Evolutionary conservation across 805 yeast genomes (phyloP).

Genomic region (Priceomyces carsonii): DNA sequence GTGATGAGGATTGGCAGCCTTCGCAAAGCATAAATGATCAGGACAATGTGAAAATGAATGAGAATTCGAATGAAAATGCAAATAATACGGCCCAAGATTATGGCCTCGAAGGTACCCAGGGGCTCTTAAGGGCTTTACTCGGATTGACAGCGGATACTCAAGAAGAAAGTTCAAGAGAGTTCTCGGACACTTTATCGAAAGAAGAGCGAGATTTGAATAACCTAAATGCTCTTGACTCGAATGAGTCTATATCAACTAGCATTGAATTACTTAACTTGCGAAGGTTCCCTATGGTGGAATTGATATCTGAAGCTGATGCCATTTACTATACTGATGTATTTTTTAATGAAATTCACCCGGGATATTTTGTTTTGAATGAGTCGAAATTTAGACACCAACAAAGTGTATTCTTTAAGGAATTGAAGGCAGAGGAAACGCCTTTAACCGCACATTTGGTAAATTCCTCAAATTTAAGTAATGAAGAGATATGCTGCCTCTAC

Average conservation of each 20-base stretch:
- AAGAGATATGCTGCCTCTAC: constrained; percentile 42
- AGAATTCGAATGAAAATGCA: neutral
- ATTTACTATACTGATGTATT: constrained; percentile 37
- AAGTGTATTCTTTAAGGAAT: constrained; percentile 3
- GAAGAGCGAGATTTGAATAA: too few species aligned
- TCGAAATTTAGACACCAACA: constrained; percentile 3
- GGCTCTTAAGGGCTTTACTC: constrained; percentile 1
- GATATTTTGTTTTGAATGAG: constrained; percentile 37
- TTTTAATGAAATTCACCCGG: constrained; percentile 45
- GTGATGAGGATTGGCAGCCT: neutral
- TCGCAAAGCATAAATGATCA: neutral
- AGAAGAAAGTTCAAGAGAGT: too few species aligned
- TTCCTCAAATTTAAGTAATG: neutral
- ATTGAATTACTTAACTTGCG: constrained; percentile 6
- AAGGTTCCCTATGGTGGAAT: constrained; percentile 40
- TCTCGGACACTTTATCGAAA: too few species aligned
- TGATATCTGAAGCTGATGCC: constrained; percentile 33
- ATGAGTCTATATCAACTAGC: neutral
- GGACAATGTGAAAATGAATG: too few species aligned
- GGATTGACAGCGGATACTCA: neutral
- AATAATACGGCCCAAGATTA: neutral
- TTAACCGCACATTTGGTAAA: neutral
- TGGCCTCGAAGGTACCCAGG: constrained; percentile 3
- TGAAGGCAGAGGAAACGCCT: neutral
- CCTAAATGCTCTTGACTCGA: too few species aligned